Conservation (phyloP, 257 asterid species). For the Salvia splendens region DNA sequence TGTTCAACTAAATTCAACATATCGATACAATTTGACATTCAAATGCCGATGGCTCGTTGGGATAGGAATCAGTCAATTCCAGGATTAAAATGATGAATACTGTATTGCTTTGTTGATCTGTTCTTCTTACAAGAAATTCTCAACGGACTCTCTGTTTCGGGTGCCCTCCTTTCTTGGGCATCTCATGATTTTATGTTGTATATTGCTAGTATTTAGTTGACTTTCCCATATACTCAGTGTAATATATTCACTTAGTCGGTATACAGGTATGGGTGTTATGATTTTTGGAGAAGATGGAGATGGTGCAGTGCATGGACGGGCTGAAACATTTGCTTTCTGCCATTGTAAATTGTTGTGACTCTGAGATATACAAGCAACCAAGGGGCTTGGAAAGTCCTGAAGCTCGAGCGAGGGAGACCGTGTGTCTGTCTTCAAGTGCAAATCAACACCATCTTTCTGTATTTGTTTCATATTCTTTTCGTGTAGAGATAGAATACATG, state of each 20-base stretch:
- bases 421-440: conserved; percentile 42
- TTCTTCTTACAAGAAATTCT: conserved; percentile 6
- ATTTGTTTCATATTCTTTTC: conserved; percentile 13
- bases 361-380: conserved; percentile 65
- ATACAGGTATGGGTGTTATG: conserved; percentile 54
- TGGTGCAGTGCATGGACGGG: conserved; percentile 66
- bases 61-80: background rate
- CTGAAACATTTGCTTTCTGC: conserved; percentile 55
- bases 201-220: background rate
- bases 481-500: background rate
- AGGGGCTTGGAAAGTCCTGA: conserved; percentile 67
- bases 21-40: background rate
- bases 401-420: conserved; percentile 67
- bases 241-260: conserved; percentile 14
- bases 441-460: conserved; percentile 9
- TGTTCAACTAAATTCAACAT: background rate
- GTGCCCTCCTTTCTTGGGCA: conserved; percentile 8
- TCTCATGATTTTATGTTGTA: background rate
- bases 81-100: background rate
- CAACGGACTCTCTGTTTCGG: conserved; percentile 14
- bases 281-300: conserved; percentile 58
- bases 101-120: background rate
- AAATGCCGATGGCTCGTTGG: background rate
- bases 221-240: background rate
- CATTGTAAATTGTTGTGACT: conserved; percentile 56